A percentile compares a stretch with the other conserved stretches of the same genome.
Evolutionary conservation across 768 basidiomycete species (phyloP).

Genomic region (Lanmaoa rubissima): DNA sequence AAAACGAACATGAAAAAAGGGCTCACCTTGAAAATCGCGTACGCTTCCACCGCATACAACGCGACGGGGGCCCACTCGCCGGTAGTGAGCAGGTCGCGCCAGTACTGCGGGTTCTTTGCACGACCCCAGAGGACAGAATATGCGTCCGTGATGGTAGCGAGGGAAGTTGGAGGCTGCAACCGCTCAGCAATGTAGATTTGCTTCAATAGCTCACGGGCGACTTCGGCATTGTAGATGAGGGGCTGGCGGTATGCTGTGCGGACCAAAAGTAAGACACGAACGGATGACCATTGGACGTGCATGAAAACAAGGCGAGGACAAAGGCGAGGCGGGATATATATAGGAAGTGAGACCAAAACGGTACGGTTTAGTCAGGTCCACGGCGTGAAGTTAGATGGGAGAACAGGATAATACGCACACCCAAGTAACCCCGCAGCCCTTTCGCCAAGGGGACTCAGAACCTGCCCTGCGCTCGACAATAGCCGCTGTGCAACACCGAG

Average conservation of each 20-base stretch:
- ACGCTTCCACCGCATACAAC: constrained; percentile 81
- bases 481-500: constrained; percentile 57
- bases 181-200: constrained; percentile 70
- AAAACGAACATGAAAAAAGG: neutral
- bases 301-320: neutral
- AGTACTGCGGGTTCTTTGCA: constrained; percentile 55
- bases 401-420: constrained; percentile 34
- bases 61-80: constrained; percentile 70
- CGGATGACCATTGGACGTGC: neutral
- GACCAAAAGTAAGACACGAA: neutral
- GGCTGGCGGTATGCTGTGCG: constrained; percentile 70
- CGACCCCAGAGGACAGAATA: constrained; percentile 68
- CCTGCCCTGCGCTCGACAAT: constrained; percentile 49
- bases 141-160: constrained; percentile 51
- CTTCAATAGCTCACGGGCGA: constrained; percentile 72
- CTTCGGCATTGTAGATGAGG: constrained; percentile 73
- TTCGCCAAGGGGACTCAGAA: constrained; percentile 49
- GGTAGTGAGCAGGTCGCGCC: constrained; percentile 54
- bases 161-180: constrained; percentile 57
- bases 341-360: neutral
- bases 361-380: constrained; percentile 1
- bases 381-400: neutral
- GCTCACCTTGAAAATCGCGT: constrained; percentile 82
- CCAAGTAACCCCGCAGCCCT: constrained; percentile 58
- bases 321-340: neutral